These are phyloP conservation scores for Aureobasidium namibiae DNA, from an alignment of 2,329 filamentous ascomycete genomes.

Conservation along the genomic window DNA sequence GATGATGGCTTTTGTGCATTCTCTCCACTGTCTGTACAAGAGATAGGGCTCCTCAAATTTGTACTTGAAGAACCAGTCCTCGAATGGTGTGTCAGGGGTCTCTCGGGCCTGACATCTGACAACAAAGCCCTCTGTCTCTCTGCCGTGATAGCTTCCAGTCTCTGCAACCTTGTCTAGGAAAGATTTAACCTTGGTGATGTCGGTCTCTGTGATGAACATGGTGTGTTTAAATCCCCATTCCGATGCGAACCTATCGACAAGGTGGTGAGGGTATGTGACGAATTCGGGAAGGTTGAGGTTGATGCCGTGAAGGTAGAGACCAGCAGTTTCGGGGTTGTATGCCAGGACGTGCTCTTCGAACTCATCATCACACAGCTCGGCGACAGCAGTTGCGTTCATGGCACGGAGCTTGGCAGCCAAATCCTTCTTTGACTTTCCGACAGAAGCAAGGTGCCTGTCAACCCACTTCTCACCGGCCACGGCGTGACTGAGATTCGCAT, in stretches of 20 bases:
- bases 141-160: constrained; percentile 80
- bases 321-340: constrained; percentile 73
- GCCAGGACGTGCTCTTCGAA: constrained; percentile 97
- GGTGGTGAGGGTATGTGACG: constrained; percentile 69
- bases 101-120: constrained; percentile 71
- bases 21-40: constrained; percentile 98
- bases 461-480: constrained; percentile 74
- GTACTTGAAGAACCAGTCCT: constrained; percentile 99
- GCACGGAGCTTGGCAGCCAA: constrained; percentile 66
- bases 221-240: constrained; percentile 92
- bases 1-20: constrained; percentile 89
- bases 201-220: constrained; percentile 67
- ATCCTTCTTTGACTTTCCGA: constrained; percentile 72
- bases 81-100: constrained; percentile 46
- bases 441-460: constrained; percentile 64
- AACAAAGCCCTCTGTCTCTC: constrained; percentile 94
- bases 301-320: constrained; percentile 90
- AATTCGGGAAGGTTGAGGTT: constrained; percentile 94
- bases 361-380: constrained; percentile 88
- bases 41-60: constrained; percentile 99
- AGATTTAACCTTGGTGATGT: constrained; percentile 62
- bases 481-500: constrained; percentile 71
- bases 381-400: constrained; percentile 89
- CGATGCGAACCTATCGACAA: constrained; percentile 85
- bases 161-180: constrained; percentile 83